A percentile compares a stretch with the other conserved stretches of the same genome.
phyloP scores from a whole-genome alignment of 2,329 filamentous ascomycete genomes.

The Alternaria sp. region DNA sequence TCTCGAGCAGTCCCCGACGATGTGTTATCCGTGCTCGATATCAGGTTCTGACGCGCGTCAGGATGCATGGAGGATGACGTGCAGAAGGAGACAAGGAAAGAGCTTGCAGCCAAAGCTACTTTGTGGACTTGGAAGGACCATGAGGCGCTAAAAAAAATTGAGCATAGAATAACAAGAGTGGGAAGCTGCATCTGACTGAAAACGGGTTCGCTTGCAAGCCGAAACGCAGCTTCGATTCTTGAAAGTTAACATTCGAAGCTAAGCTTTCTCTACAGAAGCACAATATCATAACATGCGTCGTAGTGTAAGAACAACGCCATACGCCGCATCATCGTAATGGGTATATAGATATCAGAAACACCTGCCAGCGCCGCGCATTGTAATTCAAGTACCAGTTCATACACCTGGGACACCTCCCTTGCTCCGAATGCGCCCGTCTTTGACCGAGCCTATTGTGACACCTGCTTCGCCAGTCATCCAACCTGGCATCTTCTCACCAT shows the following conservation, averaged over 20 bases:
- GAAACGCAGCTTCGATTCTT: neutral
- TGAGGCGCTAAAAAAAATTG: neutral
- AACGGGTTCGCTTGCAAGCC: neutral
- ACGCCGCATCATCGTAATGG: slow-evolving; percentile 27
- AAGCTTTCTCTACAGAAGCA: neutral
- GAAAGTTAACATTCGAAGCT: neutral
- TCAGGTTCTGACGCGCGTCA: neutral
- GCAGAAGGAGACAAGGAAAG: neutral
- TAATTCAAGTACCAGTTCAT: slow-evolving; percentile 12
- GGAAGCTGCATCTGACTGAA: neutral
- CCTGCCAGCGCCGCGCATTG: slow-evolving; percentile 15
- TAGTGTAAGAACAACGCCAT: slow-evolving; percentile 15
- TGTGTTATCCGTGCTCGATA: neutral
- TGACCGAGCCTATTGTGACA: slow-evolving; percentile 74
- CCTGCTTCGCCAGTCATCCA: slow-evolving; percentile 92
- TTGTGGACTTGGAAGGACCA: neutral
- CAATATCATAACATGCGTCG: neutral
- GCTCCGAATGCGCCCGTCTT: slow-evolving; percentile 65
- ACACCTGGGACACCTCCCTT: slow-evolving; percentile 35
- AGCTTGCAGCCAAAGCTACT: neutral
- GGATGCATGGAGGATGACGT: neutral
- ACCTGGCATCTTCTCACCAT: slow-evolving; percentile 80
- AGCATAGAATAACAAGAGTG: neutral
- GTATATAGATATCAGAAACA: slow-evolving; percentile 33
- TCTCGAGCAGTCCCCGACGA: neutral